Base-by-base conservation (phyloP, 2,329 filamentous ascomycete species). In the Alternaria arbusti region DNA sequence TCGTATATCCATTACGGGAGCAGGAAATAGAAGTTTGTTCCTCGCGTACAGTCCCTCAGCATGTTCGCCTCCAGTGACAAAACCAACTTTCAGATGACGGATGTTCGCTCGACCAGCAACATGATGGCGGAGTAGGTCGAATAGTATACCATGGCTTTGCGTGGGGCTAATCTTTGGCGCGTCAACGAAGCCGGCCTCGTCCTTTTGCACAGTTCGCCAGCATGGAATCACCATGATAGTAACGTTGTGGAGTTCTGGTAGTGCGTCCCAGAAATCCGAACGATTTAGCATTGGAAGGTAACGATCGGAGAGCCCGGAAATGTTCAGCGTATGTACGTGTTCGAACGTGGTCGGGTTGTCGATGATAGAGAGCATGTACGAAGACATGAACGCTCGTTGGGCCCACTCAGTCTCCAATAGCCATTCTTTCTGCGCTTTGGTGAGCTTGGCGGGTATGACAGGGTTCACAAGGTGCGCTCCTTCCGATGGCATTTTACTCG, bases 331-430 rank as follows among this genome's bases (percentile, higher is more conserved):
- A 22, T 85, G 86, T 46, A 92, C 82, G 6, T 82, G 78, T 8
- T 72, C 63, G 67, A 91, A 90, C 2, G 81, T 84, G 6, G 72
- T 67, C 5, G 81, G 80, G 63, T 90, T 90, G 70, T 91, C 88
- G 23, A 89, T 86, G 46, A 91, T 77, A 2, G 88, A 86, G 51
- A 91, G 85, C 67, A 89, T 85, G 68, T 90, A 92, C 1, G 89
- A 90, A 52, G 89, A 86, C 50, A 92, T 82, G 73, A 92, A 89
- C 17, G 89, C 89, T 57, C 86, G 83, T 67, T 92, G 89, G 7
- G 89, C 89, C 88, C 89, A 91, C 56, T 89, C 86, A 4, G 88
- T 87, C 74, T 92, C 89, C 40, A 90, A 79, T 2, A 92, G 78
- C 87, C 90, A 89, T 75, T 91, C 89, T 56, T 85, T 87, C 74